Evolutionary conservation across 2,329 filamentous ascomycete genomes (phyloP), one percentile per base, ranked within the genome.

Genomic region (Fusarium abutilonis): DNA sequence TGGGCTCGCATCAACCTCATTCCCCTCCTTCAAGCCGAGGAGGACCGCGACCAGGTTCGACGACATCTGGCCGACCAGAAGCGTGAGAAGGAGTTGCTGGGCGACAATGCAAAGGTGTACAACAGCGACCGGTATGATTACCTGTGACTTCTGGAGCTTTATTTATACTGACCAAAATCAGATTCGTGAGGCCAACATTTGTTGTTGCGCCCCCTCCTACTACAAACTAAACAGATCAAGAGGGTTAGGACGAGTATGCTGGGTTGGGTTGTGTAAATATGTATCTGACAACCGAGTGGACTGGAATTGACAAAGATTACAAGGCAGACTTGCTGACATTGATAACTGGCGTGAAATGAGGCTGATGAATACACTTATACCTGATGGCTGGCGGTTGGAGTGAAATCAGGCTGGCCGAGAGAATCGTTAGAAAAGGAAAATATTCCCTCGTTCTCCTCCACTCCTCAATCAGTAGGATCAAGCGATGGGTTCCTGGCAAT

Each of bases 1-100:
- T 99, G 95, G 95, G 87, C 92, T 61, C 90, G 95, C 75, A 96
- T 99, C 79, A 88, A 98, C 80, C 84, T 99, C 65, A 95, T 94
- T 73, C 95, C 95, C 56, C 81, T 97, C 64, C 87, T 99, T 64
- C 94, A 98, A 77, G 95, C 95, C 53, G 95, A 99, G 76, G 93
- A 97, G 78, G 95, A 99, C 81, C 89, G 95, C 60, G 95, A 99
- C 79, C 89, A 94, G 76, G 93, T 97, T 64, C 86, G 95, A 68
- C 85, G 94, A 74, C 86, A 94, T 78, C 85, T 89, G 67, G 95
- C 95, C 56, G 92, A 96, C 78, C 88, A 92, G 84, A 89, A 88
- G 67, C 86, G 95, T 67, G 95, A 98, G 86, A 92, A 93, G 85
- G 89, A 93, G 79, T 80, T 99, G 66, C 75, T 98, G 70, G 95